A percentile compares a stretch with the other conserved stretches of the same genome.
These are phyloP conservation scores for Anethum foeniculum DNA, from an alignment of 140 eudicot species.

Conservation along the genomic window DNA sequence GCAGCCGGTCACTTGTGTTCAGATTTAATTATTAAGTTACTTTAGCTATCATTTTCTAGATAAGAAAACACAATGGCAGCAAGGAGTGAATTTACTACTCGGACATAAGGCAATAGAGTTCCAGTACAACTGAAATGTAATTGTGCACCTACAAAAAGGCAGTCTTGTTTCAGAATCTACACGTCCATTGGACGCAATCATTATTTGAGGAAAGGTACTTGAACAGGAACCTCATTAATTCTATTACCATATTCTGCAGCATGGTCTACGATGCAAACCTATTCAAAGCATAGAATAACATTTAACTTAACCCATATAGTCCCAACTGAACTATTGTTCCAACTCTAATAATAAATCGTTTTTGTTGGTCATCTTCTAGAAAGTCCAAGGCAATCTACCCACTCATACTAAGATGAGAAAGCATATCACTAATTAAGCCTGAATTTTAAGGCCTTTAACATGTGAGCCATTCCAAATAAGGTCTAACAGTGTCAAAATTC, in stretches of 20 bases:
- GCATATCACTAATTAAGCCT: background rate
- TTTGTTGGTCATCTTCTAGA: background rate
- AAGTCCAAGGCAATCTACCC: background rate
- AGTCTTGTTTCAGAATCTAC: background rate
- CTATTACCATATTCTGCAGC: background rate
- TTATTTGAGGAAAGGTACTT: background rate
- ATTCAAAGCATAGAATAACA: background rate
- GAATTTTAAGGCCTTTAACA: background rate
- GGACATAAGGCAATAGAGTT: background rate
- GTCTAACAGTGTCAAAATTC: background rate
- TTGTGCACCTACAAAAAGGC: background rate
- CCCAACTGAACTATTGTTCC: background rate
- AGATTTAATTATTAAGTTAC: background rate
- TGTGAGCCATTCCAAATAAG: background rate
- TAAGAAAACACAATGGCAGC: background rate
- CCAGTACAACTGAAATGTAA: background rate
- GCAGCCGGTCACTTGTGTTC: background rate
- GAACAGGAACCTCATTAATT: background rate
- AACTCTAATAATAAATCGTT: background rate
- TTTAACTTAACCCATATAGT: background rate
- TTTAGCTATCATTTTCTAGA: background rate
- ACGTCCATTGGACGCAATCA: background rate
- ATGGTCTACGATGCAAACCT: background rate
- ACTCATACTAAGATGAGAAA: background rate
- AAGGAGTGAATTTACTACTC: background rate